Evolutionary conservation across 352 stramenopile species (phyloP), one percentile per base, ranked within the genome.

Genomic region (Phytophthora quininea): DNA sequence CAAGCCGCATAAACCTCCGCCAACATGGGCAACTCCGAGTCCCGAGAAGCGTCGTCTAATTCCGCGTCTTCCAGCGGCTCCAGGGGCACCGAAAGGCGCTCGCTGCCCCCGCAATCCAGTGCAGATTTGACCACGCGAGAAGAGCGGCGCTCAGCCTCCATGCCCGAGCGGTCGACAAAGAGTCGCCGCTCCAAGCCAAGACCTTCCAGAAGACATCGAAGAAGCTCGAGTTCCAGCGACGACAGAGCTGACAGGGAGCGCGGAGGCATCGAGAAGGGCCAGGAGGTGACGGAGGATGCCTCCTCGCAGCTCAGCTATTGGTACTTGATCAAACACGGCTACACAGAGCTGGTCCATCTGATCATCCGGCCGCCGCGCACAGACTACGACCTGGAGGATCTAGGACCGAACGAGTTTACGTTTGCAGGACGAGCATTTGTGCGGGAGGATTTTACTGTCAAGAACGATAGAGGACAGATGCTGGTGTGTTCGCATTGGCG

Each of bases 311-410:
- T 95, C 11, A 88, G 86, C 49, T 96, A 94, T 57, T 95, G 88
- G 88, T 93, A 93, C 60, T 62, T 95, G 53, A 69, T 93, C 65
- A 93, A 93, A 35, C 82, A 95, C 50, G 88, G 88, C 10, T 99
- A 99, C 82, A 92, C 96, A 58, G 92, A 98, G 70, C 76, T 99
- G 32, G 96, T 99, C 40, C 97, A 99, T 71, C 90, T 98, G 33
- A 99, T 99, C 69, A 99, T 99, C 60, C 92, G 97, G 3, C 97
- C 97, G 32, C 97, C 97, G 27, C 84, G 97, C 43, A 97, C 93
- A 3, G 56, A 89, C 54, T 99, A 99, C 72, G 82, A 91, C 1
- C 51, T 91, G 19, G 86, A 96, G 55, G 83, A 98, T 46, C 76
- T 99, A 10, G 97, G 96, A 33, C 97, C 97, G 3, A 59, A 75